Evolutionary conservation across 805 yeast species (phyloP), one percentile per base, ranked within the genome.

Genomic region (Helenozyma baotianmanensis): DNA sequence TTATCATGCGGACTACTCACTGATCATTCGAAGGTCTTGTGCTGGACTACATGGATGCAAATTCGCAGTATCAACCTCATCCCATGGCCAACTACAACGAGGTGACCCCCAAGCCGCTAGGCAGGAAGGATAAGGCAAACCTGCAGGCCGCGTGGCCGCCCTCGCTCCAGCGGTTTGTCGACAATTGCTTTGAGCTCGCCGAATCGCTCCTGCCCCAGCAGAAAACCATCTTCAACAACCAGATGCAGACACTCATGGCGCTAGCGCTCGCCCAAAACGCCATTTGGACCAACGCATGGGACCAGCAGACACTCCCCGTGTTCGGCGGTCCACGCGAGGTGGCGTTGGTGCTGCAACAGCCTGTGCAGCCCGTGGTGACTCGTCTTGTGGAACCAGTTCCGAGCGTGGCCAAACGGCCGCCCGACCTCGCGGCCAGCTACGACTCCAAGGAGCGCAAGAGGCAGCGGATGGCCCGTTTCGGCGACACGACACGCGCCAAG

Each of bases 251-350:
- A 9, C 46, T 78, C 22, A 62, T 81, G 17, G 65, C 72, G 32
- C 41, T 54, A 32, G 83, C 84, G 1, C 64, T 70, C 12, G 54
- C 56, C 2, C 56, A 62, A 29, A 57, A 59, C 14, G 64, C 63
- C 25, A 44, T 80, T 3, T 64, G 70, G 58, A 41, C 54, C 1
- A 77, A 73, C 40, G 70, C 77, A 38, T 81, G 88, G 88, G 50
- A 46, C 3, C 41, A 29, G 9, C 78, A 75, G 49, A 53, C 55
- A 19, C 41, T 80, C 5, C 86, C 86, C 1, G 42, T 69, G 29
- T 45, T 64, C 39, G 62, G 58, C 17, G 19, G 19, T 5, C 7
- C 7, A 6, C 29, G 36, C 2, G 22, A 35, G 4, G 36, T 26
- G 16, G 27, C 33, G 8, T 29, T 43, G 14, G 26, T 22, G 4